A percentile compares a stretch with the other conserved stretches of the same genome.
Conservation (phyloP, 352 stramenopile species). For the Phytophthora fragariae region DNA sequence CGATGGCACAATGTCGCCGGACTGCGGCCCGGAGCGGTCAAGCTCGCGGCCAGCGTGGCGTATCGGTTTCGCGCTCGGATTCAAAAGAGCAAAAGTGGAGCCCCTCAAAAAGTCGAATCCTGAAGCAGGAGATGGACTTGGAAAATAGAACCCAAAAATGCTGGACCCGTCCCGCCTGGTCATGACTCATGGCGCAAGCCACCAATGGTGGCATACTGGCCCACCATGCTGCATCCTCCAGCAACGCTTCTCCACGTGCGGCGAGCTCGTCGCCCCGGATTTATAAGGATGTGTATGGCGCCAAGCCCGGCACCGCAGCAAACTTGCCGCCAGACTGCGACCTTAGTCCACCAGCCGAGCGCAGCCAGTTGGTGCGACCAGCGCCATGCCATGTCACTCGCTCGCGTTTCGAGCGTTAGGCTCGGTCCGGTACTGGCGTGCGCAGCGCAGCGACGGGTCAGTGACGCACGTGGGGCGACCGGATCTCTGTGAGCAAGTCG, state of each 20-base stretch:
- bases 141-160: constrained; percentile 18
- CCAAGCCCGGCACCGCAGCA: background rate
- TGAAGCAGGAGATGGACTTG: constrained; percentile 18
- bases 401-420: constrained; percentile 27
- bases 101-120: constrained; percentile 31
- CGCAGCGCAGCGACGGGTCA: constrained; percentile 37
- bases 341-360: background rate
- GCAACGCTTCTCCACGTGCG: background rate
- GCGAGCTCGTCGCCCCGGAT: background rate
- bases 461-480: constrained; percentile 29
- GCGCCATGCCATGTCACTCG: too few species aligned
- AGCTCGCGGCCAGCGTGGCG: constrained; percentile 19
- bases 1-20: background rate
- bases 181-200: background rate
- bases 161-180: constrained; percentile 1
- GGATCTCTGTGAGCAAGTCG: constrained; percentile 34
- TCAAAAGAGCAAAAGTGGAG: constrained; percentile 12
- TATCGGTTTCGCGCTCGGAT: constrained; percentile 11
- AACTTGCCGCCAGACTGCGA: background rate
- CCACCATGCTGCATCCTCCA: background rate
- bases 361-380: too few species aligned
- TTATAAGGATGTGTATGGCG: constrained; percentile 10
- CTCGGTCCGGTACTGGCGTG: constrained; percentile 34
- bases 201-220: background rate
- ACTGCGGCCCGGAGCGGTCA: constrained; percentile 24